These are phyloP conservation scores for Petunia hybrid DNA, from an alignment of 305 asterid genomes.

Conservation along the genomic window DNA sequence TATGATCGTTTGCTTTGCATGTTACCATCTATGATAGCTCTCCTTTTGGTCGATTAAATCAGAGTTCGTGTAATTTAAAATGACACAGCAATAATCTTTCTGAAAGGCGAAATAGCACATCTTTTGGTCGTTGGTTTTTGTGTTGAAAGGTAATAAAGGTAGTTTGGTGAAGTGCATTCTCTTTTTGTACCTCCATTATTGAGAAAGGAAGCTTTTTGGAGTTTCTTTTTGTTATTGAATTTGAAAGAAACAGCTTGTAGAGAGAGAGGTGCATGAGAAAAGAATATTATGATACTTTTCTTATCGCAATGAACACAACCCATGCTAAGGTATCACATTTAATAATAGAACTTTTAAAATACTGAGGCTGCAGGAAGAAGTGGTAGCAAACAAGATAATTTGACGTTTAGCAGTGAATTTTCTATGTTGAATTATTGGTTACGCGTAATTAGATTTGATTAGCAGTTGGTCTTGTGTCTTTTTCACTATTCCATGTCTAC, in stretches of 20 bases:
- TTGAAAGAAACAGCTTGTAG: neutral
- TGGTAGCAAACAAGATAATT: no score
- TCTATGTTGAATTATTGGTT: neutral
- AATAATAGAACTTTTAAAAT: neutral
- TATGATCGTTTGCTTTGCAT: no score
- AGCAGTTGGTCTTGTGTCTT: no score
- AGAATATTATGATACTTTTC: neutral
- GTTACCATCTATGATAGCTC: no score
- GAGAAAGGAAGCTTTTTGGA: neutral
- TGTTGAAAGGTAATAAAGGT: constrained; percentile 18
- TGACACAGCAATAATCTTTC: neutral
- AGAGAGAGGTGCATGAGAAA: constrained; percentile 3
- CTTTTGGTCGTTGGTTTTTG: constrained; percentile 9
- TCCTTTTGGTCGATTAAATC: no score
- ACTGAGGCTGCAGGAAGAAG: no score
- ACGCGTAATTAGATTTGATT: neutral
- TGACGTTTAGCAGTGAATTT: neutral
- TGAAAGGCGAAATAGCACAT: neutral
- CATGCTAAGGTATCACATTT: no score
- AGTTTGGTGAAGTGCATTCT: neutral
- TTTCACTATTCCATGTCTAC: neutral
- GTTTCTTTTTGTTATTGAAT: constrained; percentile 19
- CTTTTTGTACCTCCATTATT: constrained; percentile 22
- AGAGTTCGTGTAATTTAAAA: neutral
- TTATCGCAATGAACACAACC: neutral